phyloP scores from a whole-genome alignment of 1,284 basidiomycete genomes.

The Phenoliferia sp. region DNA sequence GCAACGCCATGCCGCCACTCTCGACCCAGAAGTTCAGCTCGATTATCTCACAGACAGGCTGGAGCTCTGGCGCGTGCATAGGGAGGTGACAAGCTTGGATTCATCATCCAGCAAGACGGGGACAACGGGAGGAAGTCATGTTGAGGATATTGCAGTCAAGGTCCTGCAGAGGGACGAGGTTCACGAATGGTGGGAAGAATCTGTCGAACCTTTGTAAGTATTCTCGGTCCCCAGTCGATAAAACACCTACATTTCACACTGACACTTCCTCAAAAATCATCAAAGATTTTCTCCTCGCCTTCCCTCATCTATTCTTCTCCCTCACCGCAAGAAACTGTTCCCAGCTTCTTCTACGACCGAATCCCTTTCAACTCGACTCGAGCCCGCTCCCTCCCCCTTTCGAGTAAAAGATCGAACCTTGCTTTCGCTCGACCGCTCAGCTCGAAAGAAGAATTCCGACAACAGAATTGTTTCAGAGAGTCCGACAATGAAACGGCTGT shows the following conservation, averaged over 20 bases:
- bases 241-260: not conserved
- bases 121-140: too few species aligned
- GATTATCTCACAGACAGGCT: constrained; percentile 32
- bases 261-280: not conserved
- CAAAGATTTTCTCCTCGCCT: constrained; percentile 16
- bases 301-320: constrained; percentile 5
- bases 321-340: constrained; percentile 31
- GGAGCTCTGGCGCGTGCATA: constrained; percentile 27
- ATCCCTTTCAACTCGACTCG: constrained; percentile 10
- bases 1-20: constrained; percentile 20
- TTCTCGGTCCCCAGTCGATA: not conserved
- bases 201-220: constrained; percentile 28
- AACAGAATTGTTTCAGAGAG: constrained; percentile 16
- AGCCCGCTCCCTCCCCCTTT: constrained; percentile 24
- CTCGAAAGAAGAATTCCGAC: constrained; percentile 6
- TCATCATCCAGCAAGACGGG: too few species aligned
- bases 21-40: constrained; percentile 30
- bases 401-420: constrained; percentile 29
- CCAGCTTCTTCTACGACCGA: constrained; percentile 16
- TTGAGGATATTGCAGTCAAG: too few species aligned
- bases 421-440: constrained; percentile 29
- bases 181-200: constrained; percentile 30
- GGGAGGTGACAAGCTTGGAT: not conserved
- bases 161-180: constrained; percentile 16
- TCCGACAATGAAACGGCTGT: constrained; percentile 30